These are phyloP conservation scores for Arabidopsis lyrata DNA, from an alignment of 441 rosid genomes.

Conservation along the genomic window DNA sequence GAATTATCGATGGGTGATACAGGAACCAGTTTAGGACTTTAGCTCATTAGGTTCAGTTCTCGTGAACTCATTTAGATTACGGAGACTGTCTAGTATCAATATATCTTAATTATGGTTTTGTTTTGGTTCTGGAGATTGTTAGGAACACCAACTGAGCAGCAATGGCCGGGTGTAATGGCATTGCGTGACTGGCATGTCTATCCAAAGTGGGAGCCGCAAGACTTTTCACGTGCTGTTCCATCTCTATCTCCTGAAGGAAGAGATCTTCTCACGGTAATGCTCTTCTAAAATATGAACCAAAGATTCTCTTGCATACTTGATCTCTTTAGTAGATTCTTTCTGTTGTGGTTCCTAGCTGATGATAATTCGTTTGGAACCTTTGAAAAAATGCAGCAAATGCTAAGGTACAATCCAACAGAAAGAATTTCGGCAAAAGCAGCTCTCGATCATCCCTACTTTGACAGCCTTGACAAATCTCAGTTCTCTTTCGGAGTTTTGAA, in stretches of 20 bases:
- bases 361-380: neutral
- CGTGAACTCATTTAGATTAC: neutral
- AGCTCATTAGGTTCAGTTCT: neutral
- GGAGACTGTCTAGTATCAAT: neutral
- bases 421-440: slow-evolving; percentile 94
- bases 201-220: slow-evolving; percentile 91
- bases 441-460: slow-evolving; percentile 87
- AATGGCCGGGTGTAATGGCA: slow-evolving; percentile 88
- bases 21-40: neutral
- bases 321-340: slow-evolving; percentile 6
- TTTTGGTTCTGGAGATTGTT: slow-evolving; percentile 58
- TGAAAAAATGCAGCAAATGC: slow-evolving; percentile 70
- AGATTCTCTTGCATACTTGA: neutral
- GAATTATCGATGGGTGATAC: neutral
- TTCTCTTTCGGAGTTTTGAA: slow-evolving; percentile 37
- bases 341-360: slow-evolving; percentile 13
- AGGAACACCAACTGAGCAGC: slow-evolving; percentile 88
- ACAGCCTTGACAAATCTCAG: slow-evolving; percentile 92
- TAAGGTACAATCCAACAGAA: slow-evolving; percentile 83
- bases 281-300: slow-evolving; percentile 12
- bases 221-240: slow-evolving; percentile 76
- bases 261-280: slow-evolving; percentile 79
- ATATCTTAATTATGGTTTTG: neutral
- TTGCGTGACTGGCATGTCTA: slow-evolving; percentile 94
- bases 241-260: slow-evolving; percentile 79